These are phyloP conservation scores for Aspergillus baeticus DNA, from an alignment of 495 filamentous ascomycete genomes.

Conservation along the genomic window DNA sequence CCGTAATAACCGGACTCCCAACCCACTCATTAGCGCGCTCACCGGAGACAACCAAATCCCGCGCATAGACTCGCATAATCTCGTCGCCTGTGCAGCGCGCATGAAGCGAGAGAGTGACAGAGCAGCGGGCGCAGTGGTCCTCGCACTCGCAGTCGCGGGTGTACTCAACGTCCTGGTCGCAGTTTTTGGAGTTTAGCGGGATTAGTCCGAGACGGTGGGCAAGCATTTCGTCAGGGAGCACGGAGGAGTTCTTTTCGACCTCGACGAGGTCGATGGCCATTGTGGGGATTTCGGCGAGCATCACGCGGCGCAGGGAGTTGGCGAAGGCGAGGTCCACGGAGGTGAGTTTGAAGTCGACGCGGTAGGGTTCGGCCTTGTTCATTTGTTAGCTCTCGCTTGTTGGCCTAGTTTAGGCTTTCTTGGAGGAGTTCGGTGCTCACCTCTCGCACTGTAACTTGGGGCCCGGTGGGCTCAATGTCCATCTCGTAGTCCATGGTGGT, in stretches of 20 bases:
- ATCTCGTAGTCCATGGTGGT: slow-evolving; percentile 68
- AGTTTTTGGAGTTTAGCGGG: slow-evolving; percentile 78
- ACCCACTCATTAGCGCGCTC: slow-evolving; percentile 66
- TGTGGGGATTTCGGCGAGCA: slow-evolving; percentile 93
- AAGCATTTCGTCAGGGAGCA: slow-evolving; percentile 94
- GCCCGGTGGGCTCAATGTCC: slow-evolving; percentile 63
- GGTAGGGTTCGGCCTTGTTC: slow-evolving; percentile 55
- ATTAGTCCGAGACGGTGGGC: slow-evolving; percentile 90
- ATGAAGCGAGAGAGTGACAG: slow-evolving; percentile 76
- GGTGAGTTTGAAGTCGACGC: slow-evolving; percentile 79
- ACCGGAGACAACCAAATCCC: slow-evolving; percentile 70
- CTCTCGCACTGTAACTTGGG: slow-evolving; percentile 69
- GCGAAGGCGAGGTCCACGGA: slow-evolving; percentile 85
- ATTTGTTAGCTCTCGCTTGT: slow-evolving; percentile 7
- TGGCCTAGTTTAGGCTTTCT: slow-evolving; percentile 10
- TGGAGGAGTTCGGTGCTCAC: slow-evolving; percentile 36
- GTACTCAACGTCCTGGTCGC: slow-evolving; percentile 79
- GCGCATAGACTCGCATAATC: slow-evolving; percentile 86
- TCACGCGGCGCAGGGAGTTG: slow-evolving; percentile 88
- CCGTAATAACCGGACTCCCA: slow-evolving; percentile 82
- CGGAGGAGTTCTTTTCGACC: slow-evolving; percentile 88
- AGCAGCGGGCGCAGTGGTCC: slow-evolving; percentile 85
- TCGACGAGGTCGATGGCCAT: slow-evolving; percentile 94
- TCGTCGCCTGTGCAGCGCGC: slow-evolving; percentile 79
- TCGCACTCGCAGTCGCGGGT: slow-evolving; percentile 97